These are phyloP conservation scores for Candida caryicola DNA, from an alignment of 805 yeast genomes.

Conservation along the genomic window DNA sequence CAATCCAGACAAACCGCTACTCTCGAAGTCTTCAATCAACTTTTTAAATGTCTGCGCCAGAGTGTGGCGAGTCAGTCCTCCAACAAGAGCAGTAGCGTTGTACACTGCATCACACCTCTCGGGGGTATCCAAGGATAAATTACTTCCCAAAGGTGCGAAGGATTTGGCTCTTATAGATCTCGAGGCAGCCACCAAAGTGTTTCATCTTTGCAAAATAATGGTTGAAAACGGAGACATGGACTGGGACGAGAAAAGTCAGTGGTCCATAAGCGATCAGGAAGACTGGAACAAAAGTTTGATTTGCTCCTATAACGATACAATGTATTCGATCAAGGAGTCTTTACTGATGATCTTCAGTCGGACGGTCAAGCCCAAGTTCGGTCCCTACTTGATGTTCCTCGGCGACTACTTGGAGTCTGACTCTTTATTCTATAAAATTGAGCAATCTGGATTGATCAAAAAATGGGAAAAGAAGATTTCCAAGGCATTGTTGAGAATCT, in stretches of 20 bases:
- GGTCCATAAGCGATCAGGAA: constrained; percentile 46
- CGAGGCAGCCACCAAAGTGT: constrained; percentile 21
- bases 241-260: constrained; percentile 29
- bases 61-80: constrained; percentile 57
- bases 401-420: constrained; percentile 52
- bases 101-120: constrained; percentile 47
- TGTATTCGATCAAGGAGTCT: constrained; percentile 43
- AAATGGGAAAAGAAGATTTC: constrained; percentile 45
- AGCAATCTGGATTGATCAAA: constrained; percentile 36
- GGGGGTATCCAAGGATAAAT: constrained; percentile 26
- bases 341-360: constrained; percentile 41
- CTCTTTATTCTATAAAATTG: constrained; percentile 35
- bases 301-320: constrained; percentile 44
- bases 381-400: constrained; percentile 48
- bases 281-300: constrained; percentile 49
- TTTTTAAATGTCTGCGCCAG: constrained; percentile 45
- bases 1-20: constrained; percentile 18
- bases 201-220: constrained; percentile 27
- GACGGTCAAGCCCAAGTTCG: constrained; percentile 54
- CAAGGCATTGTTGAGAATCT: constrained; percentile 31
- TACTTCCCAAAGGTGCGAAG: constrained; percentile 15
- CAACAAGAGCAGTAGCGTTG: constrained; percentile 48
- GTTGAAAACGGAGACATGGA: constrained; percentile 29
- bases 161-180: constrained; percentile 33
- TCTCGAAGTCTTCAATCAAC: constrained; percentile 41